Percentiles rank a stretch among this genome's conserved stretches.
These are phyloP conservation scores for Arabidopsis arenosa DNA, from an alignment of 345 rosid genomes.

Conservation along the genomic window DNA sequence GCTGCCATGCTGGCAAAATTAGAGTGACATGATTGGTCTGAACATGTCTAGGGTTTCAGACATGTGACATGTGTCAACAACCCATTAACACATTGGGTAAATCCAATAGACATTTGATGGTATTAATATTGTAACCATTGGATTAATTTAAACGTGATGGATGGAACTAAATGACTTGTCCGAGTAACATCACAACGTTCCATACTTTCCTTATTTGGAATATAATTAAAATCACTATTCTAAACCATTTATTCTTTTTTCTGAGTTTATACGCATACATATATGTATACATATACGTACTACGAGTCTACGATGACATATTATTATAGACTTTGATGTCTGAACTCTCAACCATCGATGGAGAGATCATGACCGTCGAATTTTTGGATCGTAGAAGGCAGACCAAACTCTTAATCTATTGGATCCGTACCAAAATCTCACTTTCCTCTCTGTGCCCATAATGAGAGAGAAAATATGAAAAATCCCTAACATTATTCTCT, in stretches of 20 bases:
- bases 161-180: conserved; percentile 42
- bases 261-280: not conserved
- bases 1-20: conserved; percentile 60
- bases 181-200: conserved; percentile 45
- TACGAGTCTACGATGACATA: conserved; percentile 22
- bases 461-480: conserved; percentile 34
- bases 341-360: conserved; percentile 13
- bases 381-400: conserved; percentile 26
- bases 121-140: conserved; percentile 30
- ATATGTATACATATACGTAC: not conserved
- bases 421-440: conserved; percentile 56
- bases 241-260: not conserved
- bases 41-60: conserved; percentile 45
- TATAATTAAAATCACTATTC: conserved; percentile 25
- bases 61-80: conserved; percentile 55
- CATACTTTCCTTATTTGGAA: conserved; percentile 55
- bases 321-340: conserved; percentile 30
- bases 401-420: conserved; percentile 43
- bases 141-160: conserved; percentile 41
- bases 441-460: conserved; percentile 34
- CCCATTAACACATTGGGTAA: conserved; percentile 49
- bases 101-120: conserved; percentile 41
- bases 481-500: conserved; percentile 42
- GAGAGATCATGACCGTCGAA: conserved; percentile 60
- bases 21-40: conserved; percentile 63